phyloP scores from a whole-genome alignment of 129 eudicot species.

The Smallanthus sonchifolius region DNA sequence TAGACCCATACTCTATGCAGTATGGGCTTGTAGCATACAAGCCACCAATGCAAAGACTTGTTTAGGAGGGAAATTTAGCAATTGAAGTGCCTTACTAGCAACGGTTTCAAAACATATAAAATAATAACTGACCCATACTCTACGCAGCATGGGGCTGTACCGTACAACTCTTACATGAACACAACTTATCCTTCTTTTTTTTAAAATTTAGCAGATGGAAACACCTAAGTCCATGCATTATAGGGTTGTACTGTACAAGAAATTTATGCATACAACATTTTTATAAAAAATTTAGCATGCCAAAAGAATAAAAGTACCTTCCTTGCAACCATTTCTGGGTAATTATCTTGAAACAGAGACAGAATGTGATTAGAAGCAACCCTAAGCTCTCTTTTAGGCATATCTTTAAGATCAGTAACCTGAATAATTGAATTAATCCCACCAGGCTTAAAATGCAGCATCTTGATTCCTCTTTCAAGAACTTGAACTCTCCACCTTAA shows the following conservation, averaged over 20 bases:
- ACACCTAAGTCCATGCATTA: not conserved
- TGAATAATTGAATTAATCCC: constrained; percentile 88
- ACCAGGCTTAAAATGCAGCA: constrained; percentile 82
- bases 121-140: not conserved
- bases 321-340: constrained; percentile 97
- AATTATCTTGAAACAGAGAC: constrained; percentile 89
- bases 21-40: constrained; percentile 8
- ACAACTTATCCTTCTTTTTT: not conserved
- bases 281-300: no score
- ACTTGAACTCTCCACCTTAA: constrained; percentile 97
- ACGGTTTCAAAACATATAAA: not conserved
- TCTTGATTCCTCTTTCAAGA: constrained; percentile 77
- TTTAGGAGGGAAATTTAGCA: not conserved
- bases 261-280: not conserved
- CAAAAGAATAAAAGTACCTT: constrained; percentile 40
- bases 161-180: not conserved
- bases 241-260: not conserved
- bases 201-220: not conserved
- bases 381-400: constrained; percentile 97
- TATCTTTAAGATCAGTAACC: constrained; percentile 88
- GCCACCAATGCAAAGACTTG: not conserved
- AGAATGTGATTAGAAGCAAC: constrained; percentile 85
- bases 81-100: not conserved
- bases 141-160: not conserved
- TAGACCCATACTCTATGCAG: no score